Evolutionary conservation across 2,329 filamentous ascomycete genomes (phyloP).

Genomic region (Metarhizium anisopliae): DNA sequence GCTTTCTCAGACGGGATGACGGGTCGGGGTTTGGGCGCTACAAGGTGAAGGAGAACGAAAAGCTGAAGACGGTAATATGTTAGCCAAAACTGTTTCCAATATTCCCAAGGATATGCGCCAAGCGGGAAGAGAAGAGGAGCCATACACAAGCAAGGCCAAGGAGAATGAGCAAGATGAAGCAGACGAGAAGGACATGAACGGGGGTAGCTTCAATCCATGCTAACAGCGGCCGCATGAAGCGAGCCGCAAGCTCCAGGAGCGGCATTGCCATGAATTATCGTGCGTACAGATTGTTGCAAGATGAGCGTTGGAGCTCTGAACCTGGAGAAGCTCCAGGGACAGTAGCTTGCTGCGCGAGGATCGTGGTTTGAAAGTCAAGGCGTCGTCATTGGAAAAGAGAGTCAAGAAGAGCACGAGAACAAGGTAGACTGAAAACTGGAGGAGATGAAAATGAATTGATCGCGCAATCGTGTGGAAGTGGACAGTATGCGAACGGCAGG

Average conservation of each 20-base stretch:
- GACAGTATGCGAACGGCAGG: not conserved
- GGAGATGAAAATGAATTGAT: too few relatives aligned
- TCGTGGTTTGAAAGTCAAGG: not conserved
- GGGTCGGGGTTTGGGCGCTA: conserved; percentile 73
- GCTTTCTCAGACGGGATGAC: conserved; percentile 72
- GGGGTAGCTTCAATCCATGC: conserved; percentile 29
- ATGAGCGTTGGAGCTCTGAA: not conserved
- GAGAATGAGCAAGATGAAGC: conserved; percentile 23
- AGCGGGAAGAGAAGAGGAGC: not conserved
- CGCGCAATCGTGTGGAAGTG: not conserved
- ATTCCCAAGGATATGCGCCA: too few relatives aligned
- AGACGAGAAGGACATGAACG: conserved; percentile 26
- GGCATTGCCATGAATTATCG: conserved; percentile 8
- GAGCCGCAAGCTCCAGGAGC: conserved; percentile 22
- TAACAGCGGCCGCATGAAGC: conserved; percentile 25
- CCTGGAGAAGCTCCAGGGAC: not conserved
- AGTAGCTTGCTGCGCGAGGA: conserved; percentile 1
- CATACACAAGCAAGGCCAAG: conserved; percentile 30
- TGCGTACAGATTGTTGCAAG: not conserved
- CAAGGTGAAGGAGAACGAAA: conserved; percentile 59
- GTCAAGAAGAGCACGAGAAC: not conserved
- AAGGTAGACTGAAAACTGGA: not conserved
- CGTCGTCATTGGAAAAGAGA: not conserved
- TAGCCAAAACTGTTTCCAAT: conserved; percentile 1
- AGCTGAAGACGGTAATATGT: conserved; percentile 23